phyloP scores from a whole-genome alignment of 2,329 filamentous ascomycete species.

The Pseudomassariella vexata region DNA sequence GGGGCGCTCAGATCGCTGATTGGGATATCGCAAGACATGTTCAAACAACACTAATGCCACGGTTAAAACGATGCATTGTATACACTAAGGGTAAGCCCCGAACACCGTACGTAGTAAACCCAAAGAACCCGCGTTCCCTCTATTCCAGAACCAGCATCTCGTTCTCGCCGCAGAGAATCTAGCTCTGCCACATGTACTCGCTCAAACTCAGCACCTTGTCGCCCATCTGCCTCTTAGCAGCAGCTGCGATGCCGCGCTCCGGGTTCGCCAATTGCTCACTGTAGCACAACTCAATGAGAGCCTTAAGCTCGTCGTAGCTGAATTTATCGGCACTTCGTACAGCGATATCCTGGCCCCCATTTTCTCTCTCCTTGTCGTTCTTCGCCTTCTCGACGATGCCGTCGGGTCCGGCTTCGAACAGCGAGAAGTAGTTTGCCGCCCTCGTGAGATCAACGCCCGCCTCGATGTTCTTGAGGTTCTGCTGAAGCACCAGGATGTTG shows the following conservation, averaged over 20 bases:
- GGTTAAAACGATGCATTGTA: no score
- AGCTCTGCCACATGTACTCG: conserved; percentile 66
- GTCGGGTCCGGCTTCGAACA: conserved; percentile 63
- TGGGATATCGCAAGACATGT: no score
- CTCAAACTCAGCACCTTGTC: conserved; percentile 65
- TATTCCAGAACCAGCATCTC: background rate
- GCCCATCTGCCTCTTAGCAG: conserved; percentile 63
- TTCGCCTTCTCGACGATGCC: conserved; percentile 59
- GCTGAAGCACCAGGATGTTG: conserved; percentile 90
- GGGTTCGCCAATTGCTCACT: conserved; percentile 61
- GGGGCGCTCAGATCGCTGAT: no score
- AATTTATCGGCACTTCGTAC: conserved; percentile 40
- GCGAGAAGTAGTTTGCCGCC: conserved; percentile 61
- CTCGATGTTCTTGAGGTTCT: conserved; percentile 93
- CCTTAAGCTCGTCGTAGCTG: conserved; percentile 61
- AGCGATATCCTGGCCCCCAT: conserved; percentile 28
- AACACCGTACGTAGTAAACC: no score
- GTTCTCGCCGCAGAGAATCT: conserved; percentile 3
- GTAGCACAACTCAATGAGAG: conserved; percentile 60
- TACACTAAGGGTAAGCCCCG: no score
- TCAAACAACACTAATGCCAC: no score
- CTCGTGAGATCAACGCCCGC: conserved; percentile 57
- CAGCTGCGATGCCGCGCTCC: conserved; percentile 60
- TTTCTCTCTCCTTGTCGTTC: conserved; percentile 30
- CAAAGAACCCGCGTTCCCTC: no score